Evolutionary conservation across 208 protist genomes (phyloP), one percentile per base, ranked within the genome.

Genomic region (Leishmania tarentolae): DNA sequence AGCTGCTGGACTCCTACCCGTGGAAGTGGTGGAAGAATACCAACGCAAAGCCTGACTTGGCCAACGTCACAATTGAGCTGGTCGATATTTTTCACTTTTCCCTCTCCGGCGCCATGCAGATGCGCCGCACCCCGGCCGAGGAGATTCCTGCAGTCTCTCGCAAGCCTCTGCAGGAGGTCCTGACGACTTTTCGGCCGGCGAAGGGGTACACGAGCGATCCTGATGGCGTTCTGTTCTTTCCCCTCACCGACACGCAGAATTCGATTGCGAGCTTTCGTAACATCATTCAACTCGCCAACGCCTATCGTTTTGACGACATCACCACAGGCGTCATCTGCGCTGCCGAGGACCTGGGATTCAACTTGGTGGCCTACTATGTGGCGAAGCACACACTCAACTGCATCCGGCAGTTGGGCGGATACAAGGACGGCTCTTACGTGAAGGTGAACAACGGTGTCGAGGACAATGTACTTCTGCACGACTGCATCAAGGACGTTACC

Each of bases 21-120:
- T 98, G 95, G 94, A 98, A 98, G 86, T 98, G 95, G 95, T 98
- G 95, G 95, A 98, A 98, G 82, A 98, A 97, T 83, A 66, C 96
- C 57, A 91, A 90, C 50, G 91, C 87, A 7, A 80, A 79, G 31
- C 84, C 90, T 3, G 95, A 98, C 76, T 63, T 97, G 66, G 85
- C 91, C 17, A 98, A 98, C 82, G 90, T 98, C 56, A 94, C 91
- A 76, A 96, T 98, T 81, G 94, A 98, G 79, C 86, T 98, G 13
- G 93, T 96, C 8, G 95, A 98, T 83, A 98, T 98, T 73, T 76
- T 98, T 15, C 95, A 98, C 86, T 98, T 98, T 76, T 93, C 93
- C 31, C 90, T 98, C 66, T 97, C 94, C 24, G 95, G 95, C 17
- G 79, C 87, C 6, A 97, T 97, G 89, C 93, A 96, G 85, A 53